Base-by-base conservation (phyloP, 1,139 yeast genomes). In the Geotrichum bryndzae region DNA sequence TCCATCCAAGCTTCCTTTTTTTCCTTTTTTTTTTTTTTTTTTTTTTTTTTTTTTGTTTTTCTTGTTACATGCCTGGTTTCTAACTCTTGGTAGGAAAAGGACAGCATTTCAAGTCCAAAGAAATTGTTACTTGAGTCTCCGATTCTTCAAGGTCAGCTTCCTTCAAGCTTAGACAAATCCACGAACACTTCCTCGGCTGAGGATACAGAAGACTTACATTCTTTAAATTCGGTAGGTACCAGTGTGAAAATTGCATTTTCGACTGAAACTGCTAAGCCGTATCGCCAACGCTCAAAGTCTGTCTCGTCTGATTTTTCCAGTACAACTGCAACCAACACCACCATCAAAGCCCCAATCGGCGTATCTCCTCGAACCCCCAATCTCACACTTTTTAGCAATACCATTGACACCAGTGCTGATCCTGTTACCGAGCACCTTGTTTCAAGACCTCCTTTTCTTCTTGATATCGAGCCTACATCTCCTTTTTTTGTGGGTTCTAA, bases 401-500 rank as follows among this genome's bases (percentile, higher is more conserved):
- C 35, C 35, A 29, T 52, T 8, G 23, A 46, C 22, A 15, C 45
- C n/a, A 31, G 46, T 22, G 46, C 60, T 46, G 27, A 31, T 15
- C 31, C 3, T 23, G 13, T 27, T 8, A 35, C 31, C n/a, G 25
- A 10, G 15, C 54, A 56, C 13, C 3, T 25, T 11, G 33, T n/a
- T n/a, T 27, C 53, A 51, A 22, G 23, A 10, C 60, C 54, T 8
- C 54, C 31, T 6, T 23, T 56, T n/a, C n/a, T 53, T 38, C 60
- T 58, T 29, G 60, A 58, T 48, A n/a, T 58, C 15, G 60, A 58
- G 46, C 60, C 61, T 3, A 38, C 58, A 4, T 58, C 61, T 27
- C 61, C 61, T 11, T 54, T 54, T 54, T 58, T 51, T 38, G 25
- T 56, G 23, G 50, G 35, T 53, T 35, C 57, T 5, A 52, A 57